Conservation (phyloP, 2,329 filamentous ascomycete genomes). For the Trichothecium sympodiale region DNA sequence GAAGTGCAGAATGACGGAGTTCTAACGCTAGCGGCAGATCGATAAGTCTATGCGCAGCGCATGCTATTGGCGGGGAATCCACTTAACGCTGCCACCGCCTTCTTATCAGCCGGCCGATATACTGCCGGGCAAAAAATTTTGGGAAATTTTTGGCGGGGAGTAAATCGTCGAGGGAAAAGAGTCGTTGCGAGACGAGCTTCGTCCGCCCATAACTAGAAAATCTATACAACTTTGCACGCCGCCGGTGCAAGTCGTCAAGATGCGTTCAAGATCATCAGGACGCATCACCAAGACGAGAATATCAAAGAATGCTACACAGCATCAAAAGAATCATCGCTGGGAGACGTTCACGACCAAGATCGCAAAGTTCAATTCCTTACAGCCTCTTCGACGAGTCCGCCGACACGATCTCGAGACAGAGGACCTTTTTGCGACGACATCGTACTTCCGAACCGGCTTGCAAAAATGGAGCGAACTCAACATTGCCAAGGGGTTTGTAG, state of each 20-base stretch:
- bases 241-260: conserved; percentile 25
- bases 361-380: conserved; percentile 76
- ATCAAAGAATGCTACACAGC: conserved; percentile 58
- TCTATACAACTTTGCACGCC: conserved; percentile 5
- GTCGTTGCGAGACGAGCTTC: not conserved
- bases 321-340: conserved; percentile 78
- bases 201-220: too few species aligned
- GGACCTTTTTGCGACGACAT: conserved; percentile 65
- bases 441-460: conserved; percentile 73
- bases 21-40: not conserved
- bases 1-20: too few species aligned
- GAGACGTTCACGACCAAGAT: conserved; percentile 87
- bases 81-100: conserved; percentile 4
- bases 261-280: conserved; percentile 52
- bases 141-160: conserved; percentile 17
- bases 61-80: conserved; percentile 16
- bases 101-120: conserved; percentile 23
- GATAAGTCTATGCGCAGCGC: conserved; percentile 15
- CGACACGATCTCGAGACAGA: conserved; percentile 73
- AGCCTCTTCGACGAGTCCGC: conserved; percentile 82
- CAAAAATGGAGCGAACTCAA: conserved; percentile 90
- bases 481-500: conserved; percentile 67
- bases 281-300: conserved; percentile 60
- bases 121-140: conserved; percentile 22
- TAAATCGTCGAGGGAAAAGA: conserved; percentile 1